Base-by-base conservation (phyloP, 768 basidiomycete species). In the Mycena olivaceomarginata region DNA sequence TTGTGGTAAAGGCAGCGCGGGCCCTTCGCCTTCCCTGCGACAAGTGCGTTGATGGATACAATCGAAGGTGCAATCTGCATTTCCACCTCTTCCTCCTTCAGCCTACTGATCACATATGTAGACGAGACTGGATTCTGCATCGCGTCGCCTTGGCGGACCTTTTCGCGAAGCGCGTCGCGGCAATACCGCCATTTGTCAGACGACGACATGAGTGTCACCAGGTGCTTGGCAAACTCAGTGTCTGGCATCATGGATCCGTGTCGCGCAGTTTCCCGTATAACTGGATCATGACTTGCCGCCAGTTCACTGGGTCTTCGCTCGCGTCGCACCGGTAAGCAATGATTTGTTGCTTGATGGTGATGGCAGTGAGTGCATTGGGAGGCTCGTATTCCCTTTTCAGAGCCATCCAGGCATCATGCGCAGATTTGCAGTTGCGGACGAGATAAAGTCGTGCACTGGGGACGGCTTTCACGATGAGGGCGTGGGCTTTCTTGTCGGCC, bases 301-400 rank as follows among this genome's bases (percentile, higher is more conserved):
- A 76, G 43, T n/a, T 12, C 6, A 76, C 75, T 6, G 70, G 75
- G 57, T 76, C 64, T 0, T 70, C 45, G 70, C 43, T 45, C 2
- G 69, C 31, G 13, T 56, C 70, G 57, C 70, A 76, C 22, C 48
- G 57, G 31, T 31, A 31, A 31, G 31, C 31, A 31, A 31, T 31
- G 31, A 31, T 31, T 31, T 31, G 31, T 3, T 63, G 60, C 31
- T 75, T 63, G 41, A 65, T 39, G 63, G 69, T 78, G 40, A 62
- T 18, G 41, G 67, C 77, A 43, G 69, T 76, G 40, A 76, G 63
- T 18, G 66, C 41, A 16, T 76, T 76, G n/a, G 75, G 7, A 3
- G 79, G 77, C 48, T 78, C 70, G 31, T 78, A 80, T n/a, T 75
- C 74, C 31, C 72, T 70, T 51, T 75, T 74, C 31, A 80, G 70